Percentiles rank a stretch among this genome's conserved stretches.
These are phyloP conservation scores for Capronia americana DNA, from an alignment of 2,329 filamentous ascomycete species.

Conservation along the genomic window DNA sequence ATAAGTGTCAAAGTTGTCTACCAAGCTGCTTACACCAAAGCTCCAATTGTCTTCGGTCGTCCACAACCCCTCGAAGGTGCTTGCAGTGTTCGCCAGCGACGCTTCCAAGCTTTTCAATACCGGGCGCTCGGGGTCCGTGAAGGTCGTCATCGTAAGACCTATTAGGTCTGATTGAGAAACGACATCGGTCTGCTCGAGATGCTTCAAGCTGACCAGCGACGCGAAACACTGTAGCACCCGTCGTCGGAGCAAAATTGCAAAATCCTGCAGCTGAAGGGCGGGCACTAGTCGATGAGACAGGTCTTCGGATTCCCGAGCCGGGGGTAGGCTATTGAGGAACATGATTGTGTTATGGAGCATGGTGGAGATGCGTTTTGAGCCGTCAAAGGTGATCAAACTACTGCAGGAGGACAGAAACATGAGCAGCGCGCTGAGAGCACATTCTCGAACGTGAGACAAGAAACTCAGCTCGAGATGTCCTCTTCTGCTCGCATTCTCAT, in stretches of 20 bases:
- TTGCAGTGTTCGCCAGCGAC: slow-evolving; percentile 87
- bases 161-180: slow-evolving; percentile 90
- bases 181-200: slow-evolving; percentile 81
- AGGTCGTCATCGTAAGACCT: slow-evolving; percentile 85
- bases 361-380: slow-evolving; percentile 86
- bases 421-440: slow-evolving; percentile 86
- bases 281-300: slow-evolving; percentile 82
- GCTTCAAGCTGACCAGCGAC: slow-evolving; percentile 86
- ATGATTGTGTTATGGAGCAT: slow-evolving; percentile 95
- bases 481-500: slow-evolving; percentile 84
- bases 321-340: slow-evolving; percentile 83
- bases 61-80: slow-evolving; percentile 92
- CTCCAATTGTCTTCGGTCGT: slow-evolving; percentile 93
- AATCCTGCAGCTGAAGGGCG: slow-evolving; percentile 84
- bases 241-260: slow-evolving; percentile 90
- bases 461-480: slow-evolving; percentile 90
- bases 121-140: slow-evolving; percentile 91
- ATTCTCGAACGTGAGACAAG: slow-evolving; percentile 91
- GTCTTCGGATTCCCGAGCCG: slow-evolving; percentile 85
- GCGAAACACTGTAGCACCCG: slow-evolving; percentile 94
- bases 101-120: slow-evolving; percentile 77
- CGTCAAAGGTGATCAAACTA: slow-evolving; percentile 87
- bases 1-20: slow-evolving; percentile 76
- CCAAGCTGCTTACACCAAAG: slow-evolving; percentile 87
- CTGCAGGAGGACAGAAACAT: slow-evolving; percentile 94